Evolutionary conservation across 257 asterid genomes (phyloP).

Genomic region (Osmanthus fragrans): DNA sequence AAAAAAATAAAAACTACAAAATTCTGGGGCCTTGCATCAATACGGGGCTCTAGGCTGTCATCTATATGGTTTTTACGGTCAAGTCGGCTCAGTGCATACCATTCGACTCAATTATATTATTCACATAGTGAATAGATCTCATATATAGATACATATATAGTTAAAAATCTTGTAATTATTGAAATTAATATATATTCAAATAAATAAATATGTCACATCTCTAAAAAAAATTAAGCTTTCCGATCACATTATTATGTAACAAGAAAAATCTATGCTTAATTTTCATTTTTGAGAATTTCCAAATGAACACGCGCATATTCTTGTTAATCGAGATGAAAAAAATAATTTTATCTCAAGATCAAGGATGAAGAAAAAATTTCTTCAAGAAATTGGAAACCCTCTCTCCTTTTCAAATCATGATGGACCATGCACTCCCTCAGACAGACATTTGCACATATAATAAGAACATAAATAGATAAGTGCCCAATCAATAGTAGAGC

Average conservation of each 20-base stretch:
- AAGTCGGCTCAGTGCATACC: too few species aligned
- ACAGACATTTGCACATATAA: background rate
- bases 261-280: too few species aligned
- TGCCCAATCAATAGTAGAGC: slow-evolving; percentile 22
- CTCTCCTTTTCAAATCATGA: background rate
- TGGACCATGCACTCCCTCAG: background rate
- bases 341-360: background rate
- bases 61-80: too few species aligned
- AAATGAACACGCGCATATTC: background rate
- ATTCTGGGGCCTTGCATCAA: too few species aligned
- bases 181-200: too few species aligned
- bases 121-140: too few species aligned
- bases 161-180: too few species aligned
- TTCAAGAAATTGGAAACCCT: background rate
- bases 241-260: background rate
- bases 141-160: too few species aligned
- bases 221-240: background rate
- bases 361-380: background rate
- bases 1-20: too few species aligned
- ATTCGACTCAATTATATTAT: too few species aligned
- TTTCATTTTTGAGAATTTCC: background rate
- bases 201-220: background rate
- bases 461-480: background rate
- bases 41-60: too few species aligned
- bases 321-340: too few species aligned